Evolutionary conservation across 2,329 filamentous ascomycete species (phyloP).

Genomic region (Berkeleyomyces basicola): DNA sequence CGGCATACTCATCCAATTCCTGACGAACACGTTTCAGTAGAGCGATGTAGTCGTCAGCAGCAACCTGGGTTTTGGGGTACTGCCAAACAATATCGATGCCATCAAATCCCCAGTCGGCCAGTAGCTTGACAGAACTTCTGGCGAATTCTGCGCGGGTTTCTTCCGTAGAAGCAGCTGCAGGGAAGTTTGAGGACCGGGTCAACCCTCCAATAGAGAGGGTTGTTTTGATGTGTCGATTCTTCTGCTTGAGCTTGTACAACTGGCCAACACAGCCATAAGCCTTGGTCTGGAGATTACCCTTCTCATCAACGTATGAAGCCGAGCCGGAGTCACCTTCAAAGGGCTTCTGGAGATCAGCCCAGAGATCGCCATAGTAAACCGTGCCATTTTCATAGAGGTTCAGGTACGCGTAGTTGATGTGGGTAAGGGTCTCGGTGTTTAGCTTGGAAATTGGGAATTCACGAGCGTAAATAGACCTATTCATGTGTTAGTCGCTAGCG

Average conservation of each 20-base stretch:
- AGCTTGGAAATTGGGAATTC: constrained; percentile 58
- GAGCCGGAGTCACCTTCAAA: constrained; percentile 28
- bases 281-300: constrained; percentile 46
- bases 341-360: constrained; percentile 57
- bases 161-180: constrained; percentile 45
- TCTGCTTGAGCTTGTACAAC: constrained; percentile 59
- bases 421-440: constrained; percentile 52
- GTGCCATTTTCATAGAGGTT: constrained; percentile 57
- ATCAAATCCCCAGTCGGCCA: constrained; percentile 55
- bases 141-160: constrained; percentile 53
- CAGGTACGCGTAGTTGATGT: constrained; percentile 68
- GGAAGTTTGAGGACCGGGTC: constrained; percentile 67
- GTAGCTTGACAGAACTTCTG: constrained; percentile 45
- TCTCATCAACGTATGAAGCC: constrained; percentile 29
- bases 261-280: constrained; percentile 72
- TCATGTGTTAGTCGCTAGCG: not conserved
- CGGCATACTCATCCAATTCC: constrained; percentile 33
- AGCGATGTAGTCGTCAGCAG: constrained; percentile 29
- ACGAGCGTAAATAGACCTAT: constrained; percentile 56
- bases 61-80: constrained; percentile 22
- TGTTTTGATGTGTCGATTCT: constrained; percentile 60
- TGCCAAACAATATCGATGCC: constrained; percentile 30
- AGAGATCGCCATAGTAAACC: constrained; percentile 53
- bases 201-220: constrained; percentile 72
- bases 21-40: constrained; percentile 28